Evolutionary conservation across 192 early-diverging fungal species (phyloP), one percentile per base, ranked within the genome.

Genomic region (Backusella morwellensis): DNA sequence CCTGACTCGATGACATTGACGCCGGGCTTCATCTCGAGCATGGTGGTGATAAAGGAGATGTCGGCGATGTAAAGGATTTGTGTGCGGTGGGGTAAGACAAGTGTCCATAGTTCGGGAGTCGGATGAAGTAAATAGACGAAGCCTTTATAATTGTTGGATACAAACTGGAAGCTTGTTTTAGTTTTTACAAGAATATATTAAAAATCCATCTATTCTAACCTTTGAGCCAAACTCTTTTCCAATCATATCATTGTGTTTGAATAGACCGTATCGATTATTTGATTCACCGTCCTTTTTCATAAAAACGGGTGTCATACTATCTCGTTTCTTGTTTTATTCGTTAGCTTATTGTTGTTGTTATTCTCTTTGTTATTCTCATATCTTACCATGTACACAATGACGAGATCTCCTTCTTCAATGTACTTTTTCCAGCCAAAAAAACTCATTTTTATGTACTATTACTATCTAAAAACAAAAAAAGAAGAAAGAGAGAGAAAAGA

Each of bases 1-100:
- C 93, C 91, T 6, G 92, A 92, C 83, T 99, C 97, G 66, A 98
- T 90, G 75, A 98, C 91, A 12, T 90, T 81, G 69, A 88, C 88
- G 19, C 97, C 96, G 5, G 97, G 97, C 72, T 86, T 90, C 74
- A 98, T 83, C 67, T 97, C 93, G 69, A 99, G 89, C 70, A 90
- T 88, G 38, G 88, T 80, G 15, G 91, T 92, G 26, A 99, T 92
- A 56, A 96, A 92, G 15, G 97, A 94, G 80, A 99, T 99, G 79
- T 99, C 97, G 21, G 97, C 92, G 68, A 93, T 81, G 77, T 99
- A 99, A 26, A 99, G 84, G 52, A 99, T 99, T 83, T 99, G 97
- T 12, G 97, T 99, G 50, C 97, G 89, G 78, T 99, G 97, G 14
- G 97, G 96, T 17, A 99, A 86, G 8, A 90, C 88, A 66, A 90